Conservation (phyloP, 192 early-diverging fungal genomes). For the Coemansia sp. region DNA sequence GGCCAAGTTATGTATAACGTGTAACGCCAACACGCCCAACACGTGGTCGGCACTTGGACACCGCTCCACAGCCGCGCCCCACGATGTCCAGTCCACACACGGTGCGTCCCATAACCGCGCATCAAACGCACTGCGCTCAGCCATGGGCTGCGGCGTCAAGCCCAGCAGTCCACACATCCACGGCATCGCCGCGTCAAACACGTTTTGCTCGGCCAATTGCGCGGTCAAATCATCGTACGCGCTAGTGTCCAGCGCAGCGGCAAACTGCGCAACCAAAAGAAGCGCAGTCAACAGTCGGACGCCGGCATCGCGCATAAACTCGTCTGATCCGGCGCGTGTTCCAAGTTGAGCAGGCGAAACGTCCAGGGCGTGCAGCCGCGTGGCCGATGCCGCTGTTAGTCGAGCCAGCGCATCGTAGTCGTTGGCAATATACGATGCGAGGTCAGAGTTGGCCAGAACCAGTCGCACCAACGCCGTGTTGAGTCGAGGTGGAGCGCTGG, state of each 20-base stretch:
- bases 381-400: slow-evolving; percentile 12
- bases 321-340: slow-evolving; percentile 22
- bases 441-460: slow-evolving; percentile 8
- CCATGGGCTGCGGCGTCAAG: neutral
- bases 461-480: slow-evolving; percentile 22
- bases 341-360: slow-evolving; percentile 18
- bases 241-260: slow-evolving; percentile 15
- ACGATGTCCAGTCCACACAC: slow-evolving; percentile 30
- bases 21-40: slow-evolving; percentile 28
- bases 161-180: slow-evolving; percentile 46
- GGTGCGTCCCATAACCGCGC: slow-evolving; percentile 30
- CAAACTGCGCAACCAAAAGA: slow-evolving; percentile 24
- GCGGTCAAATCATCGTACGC: slow-evolving; percentile 24
- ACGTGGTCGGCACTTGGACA: slow-evolving; percentile 25
- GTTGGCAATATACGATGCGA: neutral
- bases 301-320: slow-evolving; percentile 21
- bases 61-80: slow-evolving; percentile 15
- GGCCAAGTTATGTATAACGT: slow-evolving; percentile 20
- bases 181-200: slow-evolving; percentile 38
- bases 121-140: neutral
- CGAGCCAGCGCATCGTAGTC: slow-evolving; percentile 17
- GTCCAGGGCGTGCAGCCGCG: slow-evolving; percentile 19
- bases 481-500: slow-evolving; percentile 25
- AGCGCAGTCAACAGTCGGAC: slow-evolving; percentile 33
- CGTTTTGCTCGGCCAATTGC: slow-evolving; percentile 7